Evolutionary conservation across 495 filamentous ascomycete species (phyloP).

Genomic region (Daldinia bambusicola): DNA sequence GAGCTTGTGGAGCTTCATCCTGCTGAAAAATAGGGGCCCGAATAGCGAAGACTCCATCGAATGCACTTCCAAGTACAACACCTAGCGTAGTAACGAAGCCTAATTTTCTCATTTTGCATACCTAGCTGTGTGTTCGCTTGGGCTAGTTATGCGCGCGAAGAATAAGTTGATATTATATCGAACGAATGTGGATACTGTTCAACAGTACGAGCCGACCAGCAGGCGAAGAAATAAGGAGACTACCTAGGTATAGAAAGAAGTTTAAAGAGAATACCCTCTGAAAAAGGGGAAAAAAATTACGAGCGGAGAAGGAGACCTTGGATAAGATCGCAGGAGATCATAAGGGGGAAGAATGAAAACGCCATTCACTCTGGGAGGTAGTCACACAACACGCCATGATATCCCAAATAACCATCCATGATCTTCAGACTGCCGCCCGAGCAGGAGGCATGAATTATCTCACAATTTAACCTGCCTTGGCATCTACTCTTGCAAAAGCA

Average conservation of each 20-base stretch:
- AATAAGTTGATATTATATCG: conserved; percentile 16
- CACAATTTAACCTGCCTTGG: conserved; percentile 35
- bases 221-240: conserved; percentile 37
- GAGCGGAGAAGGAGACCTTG: conserved; percentile 10
- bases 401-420: conserved; percentile 27
- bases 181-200: conserved; percentile 44
- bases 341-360: conserved; percentile 12
- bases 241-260: conserved; percentile 13
- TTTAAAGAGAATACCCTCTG: conserved; percentile 6
- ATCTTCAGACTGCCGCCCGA: conserved; percentile 26
- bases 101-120: conserved; percentile 31
- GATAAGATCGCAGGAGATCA: conserved; percentile 22
- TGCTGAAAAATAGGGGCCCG: conserved; percentile 15
- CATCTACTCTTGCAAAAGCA: conserved; percentile 17
- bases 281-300: conserved; percentile 31
- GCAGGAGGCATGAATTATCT: conserved; percentile 31
- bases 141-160: conserved; percentile 3
- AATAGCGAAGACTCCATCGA: conserved; percentile 25
- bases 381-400: conserved; percentile 33
- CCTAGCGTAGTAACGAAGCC: conserved; percentile 24
- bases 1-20: not conserved
- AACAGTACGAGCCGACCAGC: conserved; percentile 47
- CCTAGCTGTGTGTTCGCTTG: not conserved
- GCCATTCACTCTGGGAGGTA: conserved; percentile 23
- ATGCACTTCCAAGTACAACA: conserved; percentile 23